Conservation (phyloP, 2,329 filamentous ascomycete species). For the Aspergillus hortae region DNA sequence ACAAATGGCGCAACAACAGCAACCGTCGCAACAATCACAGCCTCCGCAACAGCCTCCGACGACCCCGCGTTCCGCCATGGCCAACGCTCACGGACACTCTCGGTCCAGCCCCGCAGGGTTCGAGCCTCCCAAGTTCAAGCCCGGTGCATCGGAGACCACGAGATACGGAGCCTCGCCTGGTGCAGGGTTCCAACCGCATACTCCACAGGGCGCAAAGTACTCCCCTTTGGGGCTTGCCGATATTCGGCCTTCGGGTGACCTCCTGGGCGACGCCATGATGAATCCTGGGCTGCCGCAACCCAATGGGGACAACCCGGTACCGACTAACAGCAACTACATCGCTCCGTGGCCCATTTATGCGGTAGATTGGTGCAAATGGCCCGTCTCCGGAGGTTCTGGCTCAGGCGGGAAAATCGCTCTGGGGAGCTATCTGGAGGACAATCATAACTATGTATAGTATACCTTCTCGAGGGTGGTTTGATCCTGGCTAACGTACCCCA, state of each 20-base stretch:
- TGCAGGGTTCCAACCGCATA: slow-evolving; percentile 48
- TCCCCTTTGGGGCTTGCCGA: slow-evolving; percentile 89
- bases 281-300: slow-evolving; percentile 58
- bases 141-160: slow-evolving; percentile 59
- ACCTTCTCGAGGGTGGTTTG: slow-evolving; percentile 2
- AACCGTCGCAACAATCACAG: slow-evolving; percentile 8
- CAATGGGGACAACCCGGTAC: slow-evolving; percentile 64
- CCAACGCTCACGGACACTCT: slow-evolving; percentile 71
- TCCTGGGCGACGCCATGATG: slow-evolving; percentile 67
- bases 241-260: slow-evolving; percentile 81
- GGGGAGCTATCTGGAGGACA: slow-evolving; percentile 95
- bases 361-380: slow-evolving; percentile 99
- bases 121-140: slow-evolving; percentile 59
- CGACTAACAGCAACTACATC: slow-evolving; percentile 82
- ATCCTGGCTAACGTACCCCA: slow-evolving; percentile 38
- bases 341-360: slow-evolving; percentile 95
- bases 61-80: slow-evolving; percentile 62
- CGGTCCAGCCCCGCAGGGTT: slow-evolving; percentile 73
- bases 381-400: slow-evolving; percentile 59
- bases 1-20: slow-evolving; percentile 12
- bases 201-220: slow-evolving; percentile 63
- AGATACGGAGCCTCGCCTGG: slow-evolving; percentile 57
- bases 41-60: slow-evolving; percentile 27
- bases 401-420: slow-evolving; percentile 86
- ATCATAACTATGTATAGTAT: slow-evolving; percentile 83